Evolutionary conservation across 306 rosid genomes (phyloP), one percentile per base, ranked within the genome.

Genomic region (Pyrus bretschneideri): DNA sequence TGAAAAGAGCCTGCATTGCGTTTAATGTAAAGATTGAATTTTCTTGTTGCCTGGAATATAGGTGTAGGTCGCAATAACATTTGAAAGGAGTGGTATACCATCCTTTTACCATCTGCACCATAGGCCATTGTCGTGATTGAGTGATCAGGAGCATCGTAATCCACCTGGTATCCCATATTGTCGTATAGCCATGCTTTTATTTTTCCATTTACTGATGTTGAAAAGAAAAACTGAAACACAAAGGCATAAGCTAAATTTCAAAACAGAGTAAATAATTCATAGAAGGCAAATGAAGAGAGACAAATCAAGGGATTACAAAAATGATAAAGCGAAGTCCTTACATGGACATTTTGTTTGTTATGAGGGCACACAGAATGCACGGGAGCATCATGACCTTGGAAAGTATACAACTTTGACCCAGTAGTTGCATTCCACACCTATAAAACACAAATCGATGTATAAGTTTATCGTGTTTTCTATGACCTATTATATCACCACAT

Each of bases 301-400:
- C n/a, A 30, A 61, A 62, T 78, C 70, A 27, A 23, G 4, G 29
- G 29, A 67, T 73, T 22, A 54, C 73, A 29, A 33, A 19, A 46
- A 54, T 31, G 68, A 52, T 19, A 51, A 81, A 68, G 49, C 21
- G 6, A 72, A 82, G 76, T 70, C 65, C 85, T 75, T 64, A 93
- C 98, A 87, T 93, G 91, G 76, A 93, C 84, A 81, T 84, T 85
- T 49, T 86, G 93, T 85, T 88, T 91, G 76, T 83, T 82, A 76
- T 93, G 98, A 29, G 98, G 98, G 72, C 93, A 91, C 52, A 91
- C 87, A 15, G 96, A 93, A 85, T 85, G 87, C 70, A 91, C 96
- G 3, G 98, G 95, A 88, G 96, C 93, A 60, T 87, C 91, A n/a
- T 93, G 98, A 70, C 98, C 96, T 83, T 86, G 90, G 82, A 91